A percentile compares a stretch with the other conserved stretches of the same genome.
Evolutionary conservation across 164 flowering plant species (phyloP).

Genomic region (Liriodendron chinense): DNA sequence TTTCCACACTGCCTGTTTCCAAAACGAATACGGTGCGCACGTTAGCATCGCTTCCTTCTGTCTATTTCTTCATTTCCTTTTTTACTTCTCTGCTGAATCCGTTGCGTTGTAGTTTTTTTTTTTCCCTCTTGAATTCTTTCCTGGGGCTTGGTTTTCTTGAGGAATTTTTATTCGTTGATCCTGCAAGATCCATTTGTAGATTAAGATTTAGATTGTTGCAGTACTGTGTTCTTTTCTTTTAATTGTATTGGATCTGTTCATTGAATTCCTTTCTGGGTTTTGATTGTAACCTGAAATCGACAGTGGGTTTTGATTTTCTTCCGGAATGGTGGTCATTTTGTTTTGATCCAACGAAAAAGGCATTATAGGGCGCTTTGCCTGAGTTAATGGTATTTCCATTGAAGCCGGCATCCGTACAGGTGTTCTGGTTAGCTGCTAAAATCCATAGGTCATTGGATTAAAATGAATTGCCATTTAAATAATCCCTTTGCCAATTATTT

Average conservation of each 20-base stretch:
- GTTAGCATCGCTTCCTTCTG: not conserved
- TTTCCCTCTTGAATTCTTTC: not conserved
- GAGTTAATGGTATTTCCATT: not conserved
- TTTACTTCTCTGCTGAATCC: not conserved
- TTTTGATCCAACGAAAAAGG: constrained; percentile 4
- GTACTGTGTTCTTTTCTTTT: not conserved
- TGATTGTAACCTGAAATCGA: constrained; percentile 4
- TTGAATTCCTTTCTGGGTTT: constrained; percentile 20
- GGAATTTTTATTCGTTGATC: not conserved
- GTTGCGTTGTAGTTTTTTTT: not conserved
- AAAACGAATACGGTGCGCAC: constrained; percentile 52
- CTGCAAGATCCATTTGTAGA: not conserved
- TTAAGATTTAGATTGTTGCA: not conserved
- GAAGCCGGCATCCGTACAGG: not conserved
- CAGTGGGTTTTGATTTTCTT: constrained; percentile 21
- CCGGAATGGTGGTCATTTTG: constrained; percentile 5
- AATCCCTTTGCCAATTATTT: not conserved
- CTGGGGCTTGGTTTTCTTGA: not conserved
- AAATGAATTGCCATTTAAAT: not conserved
- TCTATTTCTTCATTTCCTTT: not conserved
- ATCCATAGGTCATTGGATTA: not conserved
- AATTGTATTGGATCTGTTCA: no score
- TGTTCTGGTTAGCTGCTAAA: not conserved
- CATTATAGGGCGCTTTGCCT: not conserved
- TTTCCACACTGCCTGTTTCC: constrained; percentile 63